These are phyloP conservation scores for Conticribra weissflogii DNA, from an alignment of 108 stramenopile species.

Conservation along the genomic window DNA sequence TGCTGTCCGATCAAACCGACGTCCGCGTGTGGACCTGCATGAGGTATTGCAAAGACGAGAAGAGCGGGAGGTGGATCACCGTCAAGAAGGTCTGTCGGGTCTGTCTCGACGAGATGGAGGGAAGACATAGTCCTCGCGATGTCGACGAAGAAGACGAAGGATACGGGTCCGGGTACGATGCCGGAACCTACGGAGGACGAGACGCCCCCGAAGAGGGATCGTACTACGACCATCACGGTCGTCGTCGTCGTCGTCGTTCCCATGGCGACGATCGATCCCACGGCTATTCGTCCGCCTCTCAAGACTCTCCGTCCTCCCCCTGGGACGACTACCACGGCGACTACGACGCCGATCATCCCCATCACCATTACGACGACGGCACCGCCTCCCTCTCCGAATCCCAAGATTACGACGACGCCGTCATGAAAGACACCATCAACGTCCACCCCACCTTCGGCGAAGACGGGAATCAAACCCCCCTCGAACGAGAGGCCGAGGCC, in stretches of 20 bases:
- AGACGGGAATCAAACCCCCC: conserved; percentile 42
- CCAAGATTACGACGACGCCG: conserved; percentile 1
- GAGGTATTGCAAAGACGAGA: conserved; percentile 29
- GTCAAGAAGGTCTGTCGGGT: conserved; percentile 19
- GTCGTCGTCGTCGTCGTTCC: not conserved
- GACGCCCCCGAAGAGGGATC: no score
- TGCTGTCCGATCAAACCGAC: conserved; percentile 19
- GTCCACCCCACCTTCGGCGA: conserved; percentile 20
- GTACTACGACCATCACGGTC: no score
- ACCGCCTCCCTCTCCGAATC: conserved; percentile 14
- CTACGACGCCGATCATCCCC: not conserved
- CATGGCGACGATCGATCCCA: no score
- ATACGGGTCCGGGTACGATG: no score
- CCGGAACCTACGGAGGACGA: no score
- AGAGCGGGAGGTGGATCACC: conserved; percentile 24
- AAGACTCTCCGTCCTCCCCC: not conserved
- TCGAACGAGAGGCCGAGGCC: conserved; percentile 38
- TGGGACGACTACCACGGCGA: not conserved
- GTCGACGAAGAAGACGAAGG: no score
- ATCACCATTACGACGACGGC: conserved; percentile 3
- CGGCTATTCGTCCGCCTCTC: no score
- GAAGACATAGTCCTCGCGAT: no score
- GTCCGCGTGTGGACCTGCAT: conserved; percentile 29
- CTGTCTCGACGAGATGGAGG: conserved; percentile 18
- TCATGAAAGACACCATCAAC: conserved; percentile 10